Evolutionary conservation across 1,139 yeast species (phyloP).

Genomic region (Hemisphaericaspora xylanilytica): DNA sequence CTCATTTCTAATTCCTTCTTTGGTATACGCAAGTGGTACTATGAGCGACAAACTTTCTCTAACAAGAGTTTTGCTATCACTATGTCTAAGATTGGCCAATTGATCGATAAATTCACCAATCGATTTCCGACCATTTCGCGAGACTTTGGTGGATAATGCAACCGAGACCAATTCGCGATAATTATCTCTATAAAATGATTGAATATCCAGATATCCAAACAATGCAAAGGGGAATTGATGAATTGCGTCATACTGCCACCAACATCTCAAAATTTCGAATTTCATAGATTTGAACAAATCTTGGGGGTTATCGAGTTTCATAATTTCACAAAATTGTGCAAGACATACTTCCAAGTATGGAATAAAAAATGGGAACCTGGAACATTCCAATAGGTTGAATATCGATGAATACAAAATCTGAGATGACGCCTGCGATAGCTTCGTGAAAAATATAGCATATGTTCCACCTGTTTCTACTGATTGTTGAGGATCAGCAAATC

Average conservation of each 20-base stretch:
- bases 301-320: slow-evolving; percentile 15
- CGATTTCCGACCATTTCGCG: background rate
- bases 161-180: slow-evolving; percentile 37
- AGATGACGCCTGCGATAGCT: slow-evolving; percentile 28
- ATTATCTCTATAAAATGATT: slow-evolving; percentile 28
- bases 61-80: slow-evolving; percentile 20
- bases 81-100: slow-evolving; percentile 17
- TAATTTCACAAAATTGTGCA: slow-evolving; percentile 17
- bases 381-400: slow-evolving; percentile 43
- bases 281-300: slow-evolving; percentile 28
- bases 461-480: slow-evolving; percentile 41
- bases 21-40: slow-evolving; percentile 47
- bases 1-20: slow-evolving; percentile 39
- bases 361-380: slow-evolving; percentile 29
- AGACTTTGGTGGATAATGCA: slow-evolving; percentile 21
- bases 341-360: slow-evolving; percentile 30
- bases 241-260: slow-evolving; percentile 37
- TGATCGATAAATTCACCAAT: slow-evolving; percentile 16
- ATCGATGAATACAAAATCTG: slow-evolving; percentile 30
- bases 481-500: slow-evolving; percentile 33
- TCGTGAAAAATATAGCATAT: slow-evolving; percentile 34
- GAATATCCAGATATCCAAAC: slow-evolving; percentile 29
- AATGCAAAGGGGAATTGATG: slow-evolving; percentile 37
- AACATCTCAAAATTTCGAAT: slow-evolving; percentile 36
- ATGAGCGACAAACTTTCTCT: slow-evolving; percentile 32